These are phyloP conservation scores for Hyphochytrium catenoides DNA, from an alignment of 352 stramenopile genomes.

Conservation along the genomic window DNA sequence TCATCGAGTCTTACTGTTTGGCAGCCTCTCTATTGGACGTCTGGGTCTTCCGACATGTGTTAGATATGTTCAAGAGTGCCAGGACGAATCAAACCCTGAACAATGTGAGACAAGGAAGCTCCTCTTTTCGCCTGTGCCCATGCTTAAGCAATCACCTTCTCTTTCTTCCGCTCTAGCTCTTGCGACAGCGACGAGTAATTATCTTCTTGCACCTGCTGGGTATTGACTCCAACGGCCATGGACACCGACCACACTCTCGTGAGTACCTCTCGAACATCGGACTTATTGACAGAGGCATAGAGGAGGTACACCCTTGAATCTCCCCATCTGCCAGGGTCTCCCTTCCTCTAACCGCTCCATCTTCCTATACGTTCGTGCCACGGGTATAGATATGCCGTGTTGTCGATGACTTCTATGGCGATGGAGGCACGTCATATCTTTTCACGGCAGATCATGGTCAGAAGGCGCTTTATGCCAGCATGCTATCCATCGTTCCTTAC, in stretches of 20 bases:
- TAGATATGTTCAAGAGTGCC: slow-evolving; percentile 17
- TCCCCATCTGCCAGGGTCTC: too few species aligned
- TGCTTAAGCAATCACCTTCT: too few species aligned
- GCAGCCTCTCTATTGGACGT: slow-evolving; percentile 39
- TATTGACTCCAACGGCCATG: slow-evolving; percentile 60
- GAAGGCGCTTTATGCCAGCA: too few species aligned
- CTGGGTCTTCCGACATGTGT: slow-evolving; percentile 34
- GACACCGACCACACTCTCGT: slow-evolving; percentile 34
- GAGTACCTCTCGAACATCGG: slow-evolving; percentile 61
- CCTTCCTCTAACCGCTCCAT: too few species aligned
- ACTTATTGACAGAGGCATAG: slow-evolving; percentile 41
- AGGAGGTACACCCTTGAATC: slow-evolving; percentile 23
- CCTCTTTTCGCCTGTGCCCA: too few species aligned
- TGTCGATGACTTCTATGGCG: slow-evolving; percentile 16
- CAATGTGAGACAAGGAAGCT: too few species aligned
- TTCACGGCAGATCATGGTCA: slow-evolving; percentile 60
- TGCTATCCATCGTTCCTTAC: too few species aligned
- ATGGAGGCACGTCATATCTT: slow-evolving; percentile 38
- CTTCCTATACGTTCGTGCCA: too few species aligned
- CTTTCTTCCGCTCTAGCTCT: too few species aligned
- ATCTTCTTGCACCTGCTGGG: slow-evolving; percentile 57
- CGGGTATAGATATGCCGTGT: too few species aligned
- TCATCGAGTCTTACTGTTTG: too few species aligned
- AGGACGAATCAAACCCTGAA: slow-evolving; percentile 10
- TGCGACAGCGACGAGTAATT: slow-evolving; percentile 21